These are phyloP conservation scores for Wickerhamomyces sp. DNA, from an alignment of 1,139 yeast species.

Conservation along the genomic window DNA sequence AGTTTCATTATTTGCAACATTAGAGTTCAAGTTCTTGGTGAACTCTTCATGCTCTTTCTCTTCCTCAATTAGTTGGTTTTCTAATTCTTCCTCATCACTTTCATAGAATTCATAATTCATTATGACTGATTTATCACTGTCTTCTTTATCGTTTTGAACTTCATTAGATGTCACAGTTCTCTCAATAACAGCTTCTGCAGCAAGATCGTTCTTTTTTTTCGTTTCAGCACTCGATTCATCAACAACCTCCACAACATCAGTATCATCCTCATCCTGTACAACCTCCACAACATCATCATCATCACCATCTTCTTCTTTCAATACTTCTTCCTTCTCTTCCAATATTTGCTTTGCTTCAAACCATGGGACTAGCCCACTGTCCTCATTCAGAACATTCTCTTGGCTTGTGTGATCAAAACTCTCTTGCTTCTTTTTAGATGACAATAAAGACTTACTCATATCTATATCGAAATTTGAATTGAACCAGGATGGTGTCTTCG, in stretches of 20 bases:
- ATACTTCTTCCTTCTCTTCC: constrained; percentile 3
- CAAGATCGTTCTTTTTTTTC: constrained; percentile 1
- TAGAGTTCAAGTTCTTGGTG: constrained; percentile 38
- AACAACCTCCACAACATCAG: constrained; percentile 4
- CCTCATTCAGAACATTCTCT: not conserved
- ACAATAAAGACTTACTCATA: not conserved
- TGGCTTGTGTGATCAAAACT: too few relatives aligned
- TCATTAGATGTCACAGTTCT: constrained; percentile 6
- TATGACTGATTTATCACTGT: constrained; percentile 4
- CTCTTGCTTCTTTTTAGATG: not conserved
- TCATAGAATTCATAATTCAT: constrained; percentile 17
- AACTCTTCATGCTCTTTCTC: constrained; percentile 68
- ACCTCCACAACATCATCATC: constrained; percentile 4
- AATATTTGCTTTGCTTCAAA: constrained; percentile 18
- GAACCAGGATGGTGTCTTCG: constrained; percentile 15
- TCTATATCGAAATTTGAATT: not conserved
- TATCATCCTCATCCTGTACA: constrained; percentile 4
- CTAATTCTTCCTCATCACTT: constrained; percentile 27
- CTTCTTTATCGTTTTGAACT: constrained; percentile 12
- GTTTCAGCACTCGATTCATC: not conserved
- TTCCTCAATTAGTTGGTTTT: constrained; percentile 60
- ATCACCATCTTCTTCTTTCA: constrained; percentile 1
- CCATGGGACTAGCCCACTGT: constrained; percentile 18
- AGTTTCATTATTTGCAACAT: constrained; percentile 33
- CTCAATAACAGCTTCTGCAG: constrained; percentile 5